Evolutionary conservation across 805 yeast species (phyloP), one percentile per base, ranked within the genome.

Genomic region (Zygosaccharomyces lentus): DNA sequence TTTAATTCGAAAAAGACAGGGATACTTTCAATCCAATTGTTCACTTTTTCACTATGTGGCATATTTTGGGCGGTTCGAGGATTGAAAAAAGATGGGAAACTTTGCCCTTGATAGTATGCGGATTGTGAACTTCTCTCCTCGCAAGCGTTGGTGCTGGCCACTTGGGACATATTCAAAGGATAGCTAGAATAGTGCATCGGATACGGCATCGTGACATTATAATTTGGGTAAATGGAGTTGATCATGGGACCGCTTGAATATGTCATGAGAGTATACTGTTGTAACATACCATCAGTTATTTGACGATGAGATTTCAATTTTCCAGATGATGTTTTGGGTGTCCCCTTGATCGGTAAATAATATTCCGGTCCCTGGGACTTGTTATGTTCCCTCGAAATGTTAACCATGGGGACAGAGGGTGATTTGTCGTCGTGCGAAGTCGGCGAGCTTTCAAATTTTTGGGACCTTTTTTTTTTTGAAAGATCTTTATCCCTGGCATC

Each of bases 1-100:
- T 49, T 48, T 1, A 47, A 41, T 35, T 55, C 55, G 39, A 47
- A 70, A 8, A 47, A 70, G 7, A 72, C 58, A 1, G 90, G 90
- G 3, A 85, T 73, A 24, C 71, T 69, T 3, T 67, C 66, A 29
- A 85, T 74, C 93, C 93, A 85, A 6, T 61, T 66, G 31, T 70
- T 70, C 1, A 85, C 85, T 55, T 84, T 85, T 55, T 85, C 91
- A 39, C 65, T 68, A 50, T 73, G 76, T 1, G 80, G 72, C 89
- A 85, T 84, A 60, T 79, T 81, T 7, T 74, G 66, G 2, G 80
- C 79, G 25, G 65, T 64, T 56, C 87, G 70, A 9, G 91, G 91
- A 48, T 82, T 74, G 57, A 84, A 83, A 10, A 58, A 56, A 1
- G 67, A 49, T 1, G 84, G 82, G 43, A 78, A 72, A 8, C 53